A percentile compares a stretch with the other conserved stretches of the same genome.
Conservation (phyloP, 768 basidiomycete species). For the Tulasnella sp. region DNA sequence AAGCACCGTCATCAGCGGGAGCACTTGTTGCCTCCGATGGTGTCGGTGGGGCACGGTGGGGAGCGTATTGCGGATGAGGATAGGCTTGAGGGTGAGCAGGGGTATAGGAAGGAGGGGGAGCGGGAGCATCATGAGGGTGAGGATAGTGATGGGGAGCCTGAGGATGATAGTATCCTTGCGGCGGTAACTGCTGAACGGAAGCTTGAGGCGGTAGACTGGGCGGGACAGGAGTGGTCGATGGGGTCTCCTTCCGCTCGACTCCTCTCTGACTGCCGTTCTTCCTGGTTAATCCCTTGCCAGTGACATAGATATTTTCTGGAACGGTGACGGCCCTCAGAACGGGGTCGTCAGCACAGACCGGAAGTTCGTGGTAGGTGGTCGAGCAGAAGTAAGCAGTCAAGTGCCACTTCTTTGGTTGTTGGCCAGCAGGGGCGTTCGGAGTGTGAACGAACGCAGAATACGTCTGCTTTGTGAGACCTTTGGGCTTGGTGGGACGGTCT, state of each 20-base stretch:
- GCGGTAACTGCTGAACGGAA: background rate
- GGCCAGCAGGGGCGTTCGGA: slow-evolving; percentile 41
- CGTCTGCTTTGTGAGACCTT: slow-evolving; percentile 80
- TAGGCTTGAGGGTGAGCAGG: background rate
- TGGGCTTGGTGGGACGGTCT: slow-evolving; percentile 67
- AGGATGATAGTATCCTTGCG: background rate
- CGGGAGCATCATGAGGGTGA: background rate
- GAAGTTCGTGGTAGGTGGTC: slow-evolving; percentile 28
- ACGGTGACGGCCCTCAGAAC: slow-evolving; percentile 60
- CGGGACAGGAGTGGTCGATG: background rate
- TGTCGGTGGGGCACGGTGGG: background rate
- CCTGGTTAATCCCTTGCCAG: slow-evolving; percentile 45
- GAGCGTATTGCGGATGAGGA: background rate
- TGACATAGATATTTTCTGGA: slow-evolving; percentile 64
- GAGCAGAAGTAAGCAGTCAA: slow-evolving; percentile 39
- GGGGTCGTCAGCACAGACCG: slow-evolving; percentile 66
- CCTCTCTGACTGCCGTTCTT: slow-evolving; percentile 1
- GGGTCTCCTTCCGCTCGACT: background rate
- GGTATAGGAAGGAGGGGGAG: background rate
- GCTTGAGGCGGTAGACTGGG: background rate
- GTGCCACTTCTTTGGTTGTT: slow-evolving; percentile 62
- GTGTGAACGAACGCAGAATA: slow-evolving; percentile 69
- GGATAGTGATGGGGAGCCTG: background rate
- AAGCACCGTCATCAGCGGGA: slow-evolving; percentile 4
- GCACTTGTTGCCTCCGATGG: background rate